A percentile compares a stretch with the other conserved stretches of the same genome.
These are phyloP conservation scores for Epichloe aotearoae DNA, from an alignment of 2,329 filamentous ascomycete genomes.

Conservation along the genomic window DNA sequence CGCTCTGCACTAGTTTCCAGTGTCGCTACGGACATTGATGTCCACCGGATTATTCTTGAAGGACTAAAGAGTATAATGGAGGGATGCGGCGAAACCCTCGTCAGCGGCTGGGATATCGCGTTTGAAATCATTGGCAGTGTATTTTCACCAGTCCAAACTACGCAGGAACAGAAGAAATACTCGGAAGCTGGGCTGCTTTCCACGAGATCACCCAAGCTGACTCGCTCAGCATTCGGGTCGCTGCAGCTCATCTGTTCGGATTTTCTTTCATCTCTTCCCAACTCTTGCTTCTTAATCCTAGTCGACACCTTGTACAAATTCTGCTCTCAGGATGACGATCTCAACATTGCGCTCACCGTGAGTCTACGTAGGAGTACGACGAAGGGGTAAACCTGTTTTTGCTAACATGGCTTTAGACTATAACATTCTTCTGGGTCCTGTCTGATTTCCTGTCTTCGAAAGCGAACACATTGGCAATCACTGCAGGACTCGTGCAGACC, in stretches of 20 bases:
- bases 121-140: conserved; percentile 78
- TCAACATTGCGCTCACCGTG: conserved; percentile 89
- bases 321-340: conserved; percentile 75
- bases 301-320: conserved; percentile 85
- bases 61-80: conserved; percentile 73
- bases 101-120: conserved; percentile 72
- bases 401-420: conserved; percentile 42
- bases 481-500: conserved; percentile 39
- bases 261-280: conserved; percentile 63
- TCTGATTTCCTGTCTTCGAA: conserved; percentile 69
- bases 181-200: conserved; percentile 23
- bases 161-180: conserved; percentile 20
- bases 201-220: conserved; percentile 57
- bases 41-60: conserved; percentile 69
- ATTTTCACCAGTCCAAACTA: conserved; percentile 39
- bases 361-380: conserved; percentile 14
- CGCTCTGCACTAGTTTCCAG: conserved; percentile 41
- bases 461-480: conserved; percentile 44
- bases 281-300: conserved; percentile 60
- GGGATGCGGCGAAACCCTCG: conserved; percentile 71
- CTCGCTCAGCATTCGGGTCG: conserved; percentile 78
- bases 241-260: conserved; percentile 90
- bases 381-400: not conserved
- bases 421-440: conserved; percentile 92
- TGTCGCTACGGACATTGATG: conserved; percentile 57